Conservation (phyloP, 164 flowering plant genomes). For the Cinnamomum chago region DNA sequence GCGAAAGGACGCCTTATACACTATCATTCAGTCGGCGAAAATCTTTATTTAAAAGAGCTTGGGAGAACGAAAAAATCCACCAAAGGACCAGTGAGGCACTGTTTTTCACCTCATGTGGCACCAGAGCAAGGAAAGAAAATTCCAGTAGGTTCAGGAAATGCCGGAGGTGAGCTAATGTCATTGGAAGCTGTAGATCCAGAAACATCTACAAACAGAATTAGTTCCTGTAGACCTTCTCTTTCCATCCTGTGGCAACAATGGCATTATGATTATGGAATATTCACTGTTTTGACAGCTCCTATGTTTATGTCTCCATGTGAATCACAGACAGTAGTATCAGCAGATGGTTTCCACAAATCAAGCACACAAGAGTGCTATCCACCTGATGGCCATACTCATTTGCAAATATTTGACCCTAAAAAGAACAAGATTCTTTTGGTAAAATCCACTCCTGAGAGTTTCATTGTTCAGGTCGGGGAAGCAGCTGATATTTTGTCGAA, state of each 20-base stretch:
- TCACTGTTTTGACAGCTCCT: conserved; percentile 80
- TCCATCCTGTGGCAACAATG: conserved; percentile 86
- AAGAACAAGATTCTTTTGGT: conserved; percentile 43
- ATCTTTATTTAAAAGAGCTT: conserved; percentile 29
- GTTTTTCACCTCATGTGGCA: not conserved
- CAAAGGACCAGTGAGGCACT: conserved; percentile 10
- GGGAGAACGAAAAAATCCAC: conserved; percentile 22
- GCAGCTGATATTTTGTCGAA: conserved; percentile 82
- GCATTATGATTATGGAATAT: conserved; percentile 96
- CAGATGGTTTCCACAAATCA: conserved; percentile 10
- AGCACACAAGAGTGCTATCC: conserved; percentile 32
- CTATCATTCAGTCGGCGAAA: conserved; percentile 67
- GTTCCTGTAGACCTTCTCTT: conserved; percentile 15
- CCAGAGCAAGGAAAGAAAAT: conserved; percentile 2
- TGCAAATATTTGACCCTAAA: conserved; percentile 64
- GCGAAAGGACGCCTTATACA: conserved; percentile 94
- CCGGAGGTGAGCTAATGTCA: not conserved
- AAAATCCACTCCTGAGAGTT: conserved; percentile 56
- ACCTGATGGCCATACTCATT: conserved; percentile 50
- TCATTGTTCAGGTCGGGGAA: conserved; percentile 91
- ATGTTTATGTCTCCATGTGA: conserved; percentile 40
- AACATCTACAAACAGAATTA: conserved; percentile 12
- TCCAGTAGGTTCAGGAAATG: not conserved
- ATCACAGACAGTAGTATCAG: conserved; percentile 7
- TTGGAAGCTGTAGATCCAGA: conserved; percentile 11